Conservation (phyloP, 495 filamentous ascomycete species). For the Letharia columbiana region DNA sequence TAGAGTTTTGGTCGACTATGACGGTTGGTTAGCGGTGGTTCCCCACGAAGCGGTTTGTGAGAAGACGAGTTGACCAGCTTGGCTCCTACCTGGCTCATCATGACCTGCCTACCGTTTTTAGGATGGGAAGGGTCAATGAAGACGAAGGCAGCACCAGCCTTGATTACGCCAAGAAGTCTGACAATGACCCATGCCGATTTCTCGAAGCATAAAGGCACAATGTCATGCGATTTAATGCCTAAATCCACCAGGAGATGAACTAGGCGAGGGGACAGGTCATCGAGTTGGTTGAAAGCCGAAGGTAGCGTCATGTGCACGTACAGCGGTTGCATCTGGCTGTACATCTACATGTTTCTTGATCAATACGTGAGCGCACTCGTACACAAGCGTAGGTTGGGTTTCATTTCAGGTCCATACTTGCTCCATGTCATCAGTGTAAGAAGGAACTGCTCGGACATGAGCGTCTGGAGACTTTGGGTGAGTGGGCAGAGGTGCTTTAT, state of each 20-base stretch:
- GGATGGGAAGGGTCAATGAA: slow-evolving; percentile 40
- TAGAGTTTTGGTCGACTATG: slow-evolving; percentile 28
- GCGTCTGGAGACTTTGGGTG: slow-evolving; percentile 1
- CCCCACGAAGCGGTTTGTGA: slow-evolving; percentile 20
- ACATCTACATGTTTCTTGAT: slow-evolving; percentile 23
- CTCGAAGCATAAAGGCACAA: slow-evolving; percentile 40
- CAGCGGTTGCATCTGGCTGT: slow-evolving; percentile 18
- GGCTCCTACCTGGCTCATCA: slow-evolving; percentile 39
- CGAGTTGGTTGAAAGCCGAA: not conserved
- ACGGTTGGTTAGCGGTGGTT: slow-evolving; percentile 12
- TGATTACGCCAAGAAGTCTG: slow-evolving; percentile 35
- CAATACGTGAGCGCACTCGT: slow-evolving; percentile 31
- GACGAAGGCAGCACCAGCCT: slow-evolving; percentile 42
- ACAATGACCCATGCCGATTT: slow-evolving; percentile 37
- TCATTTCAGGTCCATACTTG: slow-evolving; percentile 10
- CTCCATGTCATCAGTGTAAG: not conserved
- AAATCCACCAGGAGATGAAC: not conserved
- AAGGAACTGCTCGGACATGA: not conserved
- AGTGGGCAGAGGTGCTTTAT: not conserved
- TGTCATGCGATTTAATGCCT: slow-evolving; percentile 22
- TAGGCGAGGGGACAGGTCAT: not conserved
- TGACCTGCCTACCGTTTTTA: slow-evolving; percentile 34
- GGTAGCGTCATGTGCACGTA: not conserved
- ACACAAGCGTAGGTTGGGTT: not conserved
- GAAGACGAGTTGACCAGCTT: slow-evolving; percentile 38